Evolutionary conservation across 495 filamentous ascomycete genomes (phyloP).

Genomic region (Penicillium goetzii): DNA sequence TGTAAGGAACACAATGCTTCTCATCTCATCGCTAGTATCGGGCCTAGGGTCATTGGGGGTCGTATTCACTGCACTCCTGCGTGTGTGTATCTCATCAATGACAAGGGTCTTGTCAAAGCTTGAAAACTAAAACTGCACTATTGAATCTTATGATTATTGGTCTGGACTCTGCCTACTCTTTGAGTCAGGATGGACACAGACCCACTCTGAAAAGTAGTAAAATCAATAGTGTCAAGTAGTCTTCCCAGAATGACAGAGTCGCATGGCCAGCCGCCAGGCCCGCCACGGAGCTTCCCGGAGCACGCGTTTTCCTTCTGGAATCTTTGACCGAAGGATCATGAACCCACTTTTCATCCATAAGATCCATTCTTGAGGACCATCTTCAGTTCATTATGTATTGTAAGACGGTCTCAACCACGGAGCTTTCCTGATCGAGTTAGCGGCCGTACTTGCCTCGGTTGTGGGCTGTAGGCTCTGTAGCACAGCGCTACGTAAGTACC

Average conservation of each 20-base stretch:
- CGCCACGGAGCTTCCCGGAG: conserved; percentile 5
- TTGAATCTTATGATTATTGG: conserved; percentile 19
- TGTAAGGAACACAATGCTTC: background rate
- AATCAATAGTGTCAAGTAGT: conserved; percentile 28
- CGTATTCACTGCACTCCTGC: background rate
- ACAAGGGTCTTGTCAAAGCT: conserved; percentile 12
- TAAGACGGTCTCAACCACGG: background rate
- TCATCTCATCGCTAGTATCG: background rate
- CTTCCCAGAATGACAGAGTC: conserved; percentile 17
- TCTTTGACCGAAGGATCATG: conserved; percentile 10
- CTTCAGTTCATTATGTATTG: background rate
- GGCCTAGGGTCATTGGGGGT: background rate
- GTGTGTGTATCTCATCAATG: background rate
- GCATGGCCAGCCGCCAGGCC: conserved; percentile 5
- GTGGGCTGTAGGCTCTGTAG: background rate
- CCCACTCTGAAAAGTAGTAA: conserved; percentile 25
- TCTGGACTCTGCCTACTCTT: background rate
- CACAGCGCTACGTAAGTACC: conserved; percentile 1
- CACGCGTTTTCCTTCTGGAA: conserved; percentile 9
- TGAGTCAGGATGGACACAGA: conserved; percentile 20
- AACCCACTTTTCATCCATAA: background rate
- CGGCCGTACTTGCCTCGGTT: background rate
- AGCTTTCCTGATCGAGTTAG: conserved; percentile 5
- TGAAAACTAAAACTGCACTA: conserved; percentile 19
- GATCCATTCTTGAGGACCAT: background rate